Evolutionary conservation across 768 basidiomycete species (phyloP), one percentile per base, ranked within the genome.

Genomic region (Termitomyces sp.): DNA sequence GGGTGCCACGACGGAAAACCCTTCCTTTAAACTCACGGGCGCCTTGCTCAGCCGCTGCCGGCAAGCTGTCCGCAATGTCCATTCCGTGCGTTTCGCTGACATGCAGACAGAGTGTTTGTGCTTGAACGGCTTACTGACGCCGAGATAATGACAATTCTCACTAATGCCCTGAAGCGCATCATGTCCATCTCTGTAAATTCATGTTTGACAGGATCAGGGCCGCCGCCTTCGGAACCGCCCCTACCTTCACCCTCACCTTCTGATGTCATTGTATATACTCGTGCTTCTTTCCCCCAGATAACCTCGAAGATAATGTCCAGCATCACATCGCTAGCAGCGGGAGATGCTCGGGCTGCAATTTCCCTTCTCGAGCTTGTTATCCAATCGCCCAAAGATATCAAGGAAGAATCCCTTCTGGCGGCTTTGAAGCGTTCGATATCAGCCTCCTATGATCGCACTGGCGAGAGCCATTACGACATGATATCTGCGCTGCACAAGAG

Each of bases 1-100:
- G 63, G 90, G 90, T 28, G 90, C 91, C 0, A 94, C 91, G 3
- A 94, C 91, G 0, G 92, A 94, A 69, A 94, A 94, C 60, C 91
- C 91, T 1, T 91, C 89, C 0, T 94, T 94, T 73, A 89, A 87
- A 62, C 68, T 91, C 33, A 89, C 84, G 17, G 77, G 83, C 33
- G 85, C 89, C 11, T 73, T 91, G 30, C 71, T 91, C 31, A 86
- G 86, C 65, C 83, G 89, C 44, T 91, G 89, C 70, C 80, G 89
- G 89, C 87, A 60, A 64, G 80, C 71, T 7, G 1, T 35, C 42
- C 37, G 51, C 41, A 26, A n/a, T 48, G 5, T 5, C 12, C 21
- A 38, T 35, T 44, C 23, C 8, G 6, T 50, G 15, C 28, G 33
- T 48, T 19, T 8, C 26, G 12, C 37, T 52, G 15, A 56, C n/a